Evolutionary conservation across 805 yeast species (phyloP).

Genomic region (Suhomyces sp.): DNA sequence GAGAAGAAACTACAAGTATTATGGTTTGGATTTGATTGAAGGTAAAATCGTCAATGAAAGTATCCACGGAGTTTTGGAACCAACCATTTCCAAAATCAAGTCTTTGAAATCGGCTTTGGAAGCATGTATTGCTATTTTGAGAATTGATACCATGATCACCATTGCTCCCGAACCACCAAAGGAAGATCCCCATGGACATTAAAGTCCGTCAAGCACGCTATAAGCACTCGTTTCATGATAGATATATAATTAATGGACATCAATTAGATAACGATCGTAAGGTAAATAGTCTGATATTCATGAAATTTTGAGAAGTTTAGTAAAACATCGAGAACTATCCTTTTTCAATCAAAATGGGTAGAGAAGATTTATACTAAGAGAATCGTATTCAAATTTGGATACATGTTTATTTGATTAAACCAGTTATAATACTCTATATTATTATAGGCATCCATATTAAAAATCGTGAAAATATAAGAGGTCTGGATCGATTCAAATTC

Average conservation of each 20-base stretch:
- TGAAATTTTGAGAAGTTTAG: too few species aligned
- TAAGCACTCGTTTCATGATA: not conserved
- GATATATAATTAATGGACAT: not conserved
- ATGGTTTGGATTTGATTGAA: conserved; percentile 86
- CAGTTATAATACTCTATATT: too few species aligned
- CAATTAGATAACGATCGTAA: too few species aligned
- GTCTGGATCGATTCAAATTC: too few species aligned
- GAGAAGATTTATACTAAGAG: too few species aligned
- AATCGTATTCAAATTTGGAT: too few species aligned
- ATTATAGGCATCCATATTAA: too few species aligned
- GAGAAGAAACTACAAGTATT: conserved; percentile 81
- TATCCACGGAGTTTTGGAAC: conserved; percentile 87
- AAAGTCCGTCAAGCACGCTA: conserved; percentile 3
- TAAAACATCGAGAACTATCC: too few species aligned
- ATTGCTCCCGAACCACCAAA: conserved; percentile 93
- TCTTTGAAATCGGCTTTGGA: conserved; percentile 93
- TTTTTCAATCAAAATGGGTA: too few species aligned
- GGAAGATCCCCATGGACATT: conserved; percentile 90
- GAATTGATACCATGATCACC: conserved; percentile 97
- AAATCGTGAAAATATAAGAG: too few species aligned
- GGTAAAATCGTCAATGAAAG: conserved; percentile 91
- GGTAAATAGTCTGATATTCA: too few species aligned
- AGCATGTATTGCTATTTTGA: conserved; percentile 94
- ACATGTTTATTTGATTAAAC: too few species aligned
- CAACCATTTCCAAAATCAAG: conserved; percentile 88